Percentiles rank a stretch among this genome's conserved stretches.
Conservation (phyloP, 2,329 filamentous ascomycete species). For the Colletotrichum tofieldiae region DNA sequence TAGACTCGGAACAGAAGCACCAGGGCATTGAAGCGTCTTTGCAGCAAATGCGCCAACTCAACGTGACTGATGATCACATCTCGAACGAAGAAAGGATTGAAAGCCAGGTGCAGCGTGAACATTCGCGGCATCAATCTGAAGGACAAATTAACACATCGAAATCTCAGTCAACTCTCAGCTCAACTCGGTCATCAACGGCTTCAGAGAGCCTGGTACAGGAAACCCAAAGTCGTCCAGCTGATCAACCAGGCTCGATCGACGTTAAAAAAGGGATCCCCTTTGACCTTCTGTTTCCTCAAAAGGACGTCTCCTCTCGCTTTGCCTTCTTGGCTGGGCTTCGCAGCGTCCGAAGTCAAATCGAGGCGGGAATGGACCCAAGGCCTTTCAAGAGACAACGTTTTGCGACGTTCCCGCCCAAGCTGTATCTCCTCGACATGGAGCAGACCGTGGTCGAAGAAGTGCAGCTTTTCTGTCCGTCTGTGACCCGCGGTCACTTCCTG, state of each 20-base stretch:
- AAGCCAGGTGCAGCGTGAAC: not conserved
- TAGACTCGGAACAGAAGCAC: slow-evolving; percentile 6
- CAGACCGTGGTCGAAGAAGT: slow-evolving; percentile 24
- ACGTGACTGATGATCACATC: slow-evolving; percentile 2
- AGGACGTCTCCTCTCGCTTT: not conserved
- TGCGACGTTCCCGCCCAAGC: slow-evolving; percentile 12
- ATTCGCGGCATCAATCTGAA: not conserved
- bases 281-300: not conserved
- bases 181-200: not conserved
- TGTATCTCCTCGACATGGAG: slow-evolving; percentile 23
- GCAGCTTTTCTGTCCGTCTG: slow-evolving; percentile 23
- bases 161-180: not conserved
- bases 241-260: not conserved
- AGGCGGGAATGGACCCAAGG: not conserved
- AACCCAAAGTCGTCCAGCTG: not conserved
- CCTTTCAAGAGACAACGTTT: slow-evolving; percentile 5
- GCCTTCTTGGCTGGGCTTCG: slow-evolving; percentile 1
- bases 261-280: not conserved
- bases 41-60: slow-evolving; percentile 10
- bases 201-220: not conserved
- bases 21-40: slow-evolving; percentile 14
- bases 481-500: slow-evolving; percentile 18
- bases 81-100: not conserved
- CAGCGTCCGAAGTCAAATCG: not conserved
- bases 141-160: not conserved